Base-by-base conservation (phyloP, 148 eudicot genomes). In the Linanthus parryae region DNA sequence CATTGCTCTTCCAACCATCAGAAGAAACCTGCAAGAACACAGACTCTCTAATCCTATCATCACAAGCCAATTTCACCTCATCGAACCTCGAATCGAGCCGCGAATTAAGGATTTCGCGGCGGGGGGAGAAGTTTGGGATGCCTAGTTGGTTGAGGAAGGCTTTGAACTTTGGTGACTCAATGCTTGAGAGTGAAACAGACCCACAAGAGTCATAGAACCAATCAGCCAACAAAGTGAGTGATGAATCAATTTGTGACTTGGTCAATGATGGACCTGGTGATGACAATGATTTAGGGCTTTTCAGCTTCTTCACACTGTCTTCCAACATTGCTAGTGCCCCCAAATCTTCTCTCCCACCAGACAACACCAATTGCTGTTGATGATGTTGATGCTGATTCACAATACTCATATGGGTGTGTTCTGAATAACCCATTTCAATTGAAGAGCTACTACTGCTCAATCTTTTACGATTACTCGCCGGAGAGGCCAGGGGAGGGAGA, bases 341-440 rank as follows among this genome's bases (percentile, higher is more conserved):
- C 61, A 43, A 57, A 57, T 57, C 61, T 30, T 57, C 61, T n/a
- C 44, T 57, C 8, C 61, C 61, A 43, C 61, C 61, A 2, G 61
- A 57, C 7, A 57, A 31, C 21, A 57, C 21, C 48, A 57, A 57
- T 42, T 57, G 50, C 29, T 57, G 61, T n/a, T 54, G 58, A 19
- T 7, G 39, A 21, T 38, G 29, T 48, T 48, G 48, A 0, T 26
- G 19, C 12, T 19, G 35, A 29, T 25, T 42, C 46, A 41, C 59
- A 25, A 3, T 25, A 8, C 30, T 12, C 0, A 35, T 30, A 1
- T 43, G 37, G 21, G 9, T 22, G n/a, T 26, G 57, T 31, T 19
- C n/a, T n/a, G n/a, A n/a, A n/a, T n/a, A n/a, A n/a, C n/a, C 44
- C 38, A 54, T 17, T 12, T 54, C 46, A 12, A 13, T 19, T 7